Conservation (phyloP, 2,329 filamentous ascomycete genomes). For the Cladosporium sp. region DNA sequence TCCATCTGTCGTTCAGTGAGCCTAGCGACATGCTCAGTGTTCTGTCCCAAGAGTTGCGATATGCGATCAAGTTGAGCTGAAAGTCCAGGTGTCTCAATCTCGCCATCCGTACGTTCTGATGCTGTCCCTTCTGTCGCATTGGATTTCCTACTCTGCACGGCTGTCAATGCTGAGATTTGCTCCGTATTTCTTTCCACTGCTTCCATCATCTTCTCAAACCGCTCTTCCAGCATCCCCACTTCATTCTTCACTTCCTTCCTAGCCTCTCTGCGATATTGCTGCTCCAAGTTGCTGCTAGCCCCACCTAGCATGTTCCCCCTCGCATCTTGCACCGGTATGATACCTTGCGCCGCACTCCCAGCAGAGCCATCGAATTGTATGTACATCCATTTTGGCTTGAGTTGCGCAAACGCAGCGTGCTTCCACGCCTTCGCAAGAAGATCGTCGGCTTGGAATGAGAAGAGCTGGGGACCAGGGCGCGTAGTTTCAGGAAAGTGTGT, state of each 20-base stretch:
- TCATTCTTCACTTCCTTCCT: conserved; percentile 17
- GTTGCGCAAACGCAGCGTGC: conserved; percentile 25
- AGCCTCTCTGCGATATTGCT: conserved; percentile 14
- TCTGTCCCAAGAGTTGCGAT: conserved; percentile 21
- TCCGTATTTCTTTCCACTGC: conserved; percentile 24
- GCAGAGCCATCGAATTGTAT: conserved; percentile 15
- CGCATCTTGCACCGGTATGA: conserved; percentile 28
- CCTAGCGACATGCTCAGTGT: conserved; percentile 21
- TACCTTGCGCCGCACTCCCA: conserved; percentile 23
- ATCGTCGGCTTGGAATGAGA: conserved; percentile 28
- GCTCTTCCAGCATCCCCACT: conserved; percentile 19
- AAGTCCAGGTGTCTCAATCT: conserved; percentile 16
- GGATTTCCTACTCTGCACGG: not conserved
- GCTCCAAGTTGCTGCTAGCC: conserved; percentile 17
- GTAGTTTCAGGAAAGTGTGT: conserved; percentile 25
- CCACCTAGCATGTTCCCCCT: conserved; percentile 22
- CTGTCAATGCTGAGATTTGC: conserved; percentile 18
- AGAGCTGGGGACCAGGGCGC: conserved; percentile 29
- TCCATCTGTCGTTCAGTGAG: conserved; percentile 23
- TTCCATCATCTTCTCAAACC: conserved; percentile 25
- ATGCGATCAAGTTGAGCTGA: conserved; percentile 21
- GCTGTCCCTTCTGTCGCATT: not conserved
- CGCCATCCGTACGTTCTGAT: not conserved
- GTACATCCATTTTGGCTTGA: conserved; percentile 32
- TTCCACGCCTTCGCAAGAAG: conserved; percentile 26